Base-by-base conservation (phyloP, 495 filamentous ascomycete genomes). In the Friedmanniomyces simplex region DNA sequence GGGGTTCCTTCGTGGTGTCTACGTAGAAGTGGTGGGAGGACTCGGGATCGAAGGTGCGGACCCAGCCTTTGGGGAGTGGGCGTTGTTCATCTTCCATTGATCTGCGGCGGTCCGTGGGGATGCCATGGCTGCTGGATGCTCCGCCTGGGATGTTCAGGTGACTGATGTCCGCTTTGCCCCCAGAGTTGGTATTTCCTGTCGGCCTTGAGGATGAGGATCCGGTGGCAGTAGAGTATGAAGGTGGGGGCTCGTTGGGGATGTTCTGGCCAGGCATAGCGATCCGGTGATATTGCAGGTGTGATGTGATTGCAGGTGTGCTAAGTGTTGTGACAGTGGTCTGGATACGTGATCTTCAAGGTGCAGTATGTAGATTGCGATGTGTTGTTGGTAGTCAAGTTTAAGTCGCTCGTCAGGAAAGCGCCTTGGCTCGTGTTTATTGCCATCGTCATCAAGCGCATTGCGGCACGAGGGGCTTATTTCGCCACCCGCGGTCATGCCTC, bases 11-110 rank as follows among this genome's bases (percentile, higher is more conserved):
- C n/a, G 53, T 72, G 2, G 74, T 78, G 63, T 79, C 72, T 32
- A 77, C 74, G 67, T 76, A 79, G 71, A 73, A 79, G 53, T 79
- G 76, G 59, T 78, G 76, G 12, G 71, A 58, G 8, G 69, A 59
- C 37, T 68, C 36, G 2, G 69, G 10, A 59, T 79, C 76, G 68
- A 69, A 77, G 62, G 70, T 68, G 11, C 76, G 64, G 1, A 77
- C 54, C 76, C 75, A 79, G 28, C 73, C 72, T 34, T 56, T 36
- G 0, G 76, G 75, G 1, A 77, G 65, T 7, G 69, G 66, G 2
- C 76, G 68, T 1, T 55, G 42, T 64, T 77, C 74, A 58, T 79
- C 76, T 66, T 78, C 76, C 76, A 77, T 78, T 53, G 58, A 65
- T n/a, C 76, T 71, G n/a, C 75, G 69, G 47, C 51, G 56, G 8